A percentile compares a stretch with the other conserved stretches of the same genome.
phyloP scores from a whole-genome alignment of 2,329 filamentous ascomycete species.

The Didymella exigua region DNA sequence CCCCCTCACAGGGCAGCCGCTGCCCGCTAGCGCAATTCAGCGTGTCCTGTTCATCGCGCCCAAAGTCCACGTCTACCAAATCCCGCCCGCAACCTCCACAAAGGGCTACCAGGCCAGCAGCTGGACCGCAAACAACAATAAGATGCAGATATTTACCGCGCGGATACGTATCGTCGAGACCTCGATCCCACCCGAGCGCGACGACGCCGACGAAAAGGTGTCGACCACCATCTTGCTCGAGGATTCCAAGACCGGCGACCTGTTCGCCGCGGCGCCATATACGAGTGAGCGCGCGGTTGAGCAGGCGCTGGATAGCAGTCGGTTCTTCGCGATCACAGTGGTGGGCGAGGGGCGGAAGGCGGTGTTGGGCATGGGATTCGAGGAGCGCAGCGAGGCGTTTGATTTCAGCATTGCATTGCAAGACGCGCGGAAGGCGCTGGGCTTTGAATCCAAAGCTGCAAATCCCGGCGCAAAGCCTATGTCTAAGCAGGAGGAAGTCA shows the following conservation, averaged over 20 bases:
- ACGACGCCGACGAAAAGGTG: slow-evolving; percentile 59
- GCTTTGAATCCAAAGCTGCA: slow-evolving; percentile 57
- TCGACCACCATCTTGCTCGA: slow-evolving; percentile 80
- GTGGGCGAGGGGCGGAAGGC: slow-evolving; percentile 79
- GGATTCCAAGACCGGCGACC: slow-evolving; percentile 71
- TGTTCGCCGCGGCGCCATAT: slow-evolving; percentile 87
- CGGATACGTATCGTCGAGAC: slow-evolving; percentile 81
- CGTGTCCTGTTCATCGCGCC: slow-evolving; percentile 78
- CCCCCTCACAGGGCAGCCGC: slow-evolving; percentile 70
- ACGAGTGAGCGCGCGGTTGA: slow-evolving; percentile 69
- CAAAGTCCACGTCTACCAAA: slow-evolving; percentile 83
- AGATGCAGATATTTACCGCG: slow-evolving; percentile 82
- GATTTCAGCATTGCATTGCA: slow-evolving; percentile 83
- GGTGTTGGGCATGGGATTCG: slow-evolving; percentile 82
- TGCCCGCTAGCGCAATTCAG: slow-evolving; percentile 79
- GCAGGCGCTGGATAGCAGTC: slow-evolving; percentile 75
- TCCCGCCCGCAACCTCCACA: slow-evolving; percentile 77
- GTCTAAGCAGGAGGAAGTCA: slow-evolving; percentile 55
- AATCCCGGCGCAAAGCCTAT: slow-evolving; percentile 20
- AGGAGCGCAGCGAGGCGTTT: slow-evolving; percentile 83
- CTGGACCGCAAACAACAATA: slow-evolving; percentile 73
- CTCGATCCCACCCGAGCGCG: slow-evolving; percentile 54
- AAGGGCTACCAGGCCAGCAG: slow-evolving; percentile 77
- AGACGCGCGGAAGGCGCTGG: slow-evolving; percentile 74
- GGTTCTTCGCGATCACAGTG: slow-evolving; percentile 85